Evolutionary conservation across 2,329 filamentous ascomycete species (phyloP).

Genomic region (Colletotrichum graminicola): DNA sequence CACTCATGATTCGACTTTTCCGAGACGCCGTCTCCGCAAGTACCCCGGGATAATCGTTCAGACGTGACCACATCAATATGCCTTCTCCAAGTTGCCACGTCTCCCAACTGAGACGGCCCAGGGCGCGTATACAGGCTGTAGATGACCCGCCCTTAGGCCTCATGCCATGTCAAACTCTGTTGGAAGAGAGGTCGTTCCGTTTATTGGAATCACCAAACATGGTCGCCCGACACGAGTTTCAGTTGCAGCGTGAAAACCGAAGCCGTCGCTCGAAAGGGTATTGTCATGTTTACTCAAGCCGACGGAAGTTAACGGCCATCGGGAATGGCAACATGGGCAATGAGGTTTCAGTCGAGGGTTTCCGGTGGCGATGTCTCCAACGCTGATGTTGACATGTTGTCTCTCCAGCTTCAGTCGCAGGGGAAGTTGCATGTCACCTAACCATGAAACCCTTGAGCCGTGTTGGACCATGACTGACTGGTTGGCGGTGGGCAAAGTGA

Average conservation of each 20-base stretch:
- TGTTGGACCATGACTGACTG: background rate
- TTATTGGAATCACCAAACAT: background rate
- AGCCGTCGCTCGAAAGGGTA: background rate
- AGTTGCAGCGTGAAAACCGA: background rate
- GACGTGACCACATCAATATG: background rate
- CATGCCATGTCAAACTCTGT: conserved; percentile 1
- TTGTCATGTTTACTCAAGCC: background rate
- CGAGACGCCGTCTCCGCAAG: background rate
- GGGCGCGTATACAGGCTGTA: background rate
- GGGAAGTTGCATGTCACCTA: background rate
- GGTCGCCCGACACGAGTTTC: background rate
- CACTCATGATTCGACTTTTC: background rate
- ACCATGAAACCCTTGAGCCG: background rate
- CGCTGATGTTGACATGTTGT: background rate
- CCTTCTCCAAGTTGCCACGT: background rate
- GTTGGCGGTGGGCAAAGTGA: background rate
- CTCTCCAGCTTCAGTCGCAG: background rate
- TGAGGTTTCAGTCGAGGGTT: background rate
- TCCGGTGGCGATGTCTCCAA: background rate
- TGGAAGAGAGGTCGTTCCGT: background rate
- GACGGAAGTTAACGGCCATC: background rate
- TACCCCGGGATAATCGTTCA: background rate
- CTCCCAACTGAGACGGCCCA: background rate
- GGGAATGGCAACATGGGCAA: background rate
- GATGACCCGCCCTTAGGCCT: background rate